A percentile compares a stretch with the other conserved stretches of the same genome.
phyloP scores from a whole-genome alignment of 164 flowering plant species.

The Houttuynia cordata region DNA sequence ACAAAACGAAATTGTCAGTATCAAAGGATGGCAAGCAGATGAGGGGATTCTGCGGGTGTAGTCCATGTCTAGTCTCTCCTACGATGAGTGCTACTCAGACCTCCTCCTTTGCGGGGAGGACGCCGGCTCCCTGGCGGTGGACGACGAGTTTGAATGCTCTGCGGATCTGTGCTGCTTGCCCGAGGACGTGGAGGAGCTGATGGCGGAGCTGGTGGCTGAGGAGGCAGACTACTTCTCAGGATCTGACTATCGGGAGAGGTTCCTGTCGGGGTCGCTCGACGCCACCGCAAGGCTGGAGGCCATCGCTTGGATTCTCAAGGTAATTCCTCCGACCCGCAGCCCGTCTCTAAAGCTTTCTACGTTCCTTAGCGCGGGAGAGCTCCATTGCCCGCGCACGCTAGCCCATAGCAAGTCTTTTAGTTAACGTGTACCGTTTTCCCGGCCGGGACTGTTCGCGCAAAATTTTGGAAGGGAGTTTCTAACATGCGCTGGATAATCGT shows the following conservation, averaged over 20 bases:
- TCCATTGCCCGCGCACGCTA: too few species aligned
- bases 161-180: constrained; percentile 16
- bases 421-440: too few species aligned
- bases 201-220: constrained; percentile 46
- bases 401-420: too few species aligned
- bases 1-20: too few species aligned
- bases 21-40: constrained; percentile 3
- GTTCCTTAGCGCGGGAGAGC: too few species aligned
- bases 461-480: too few species aligned
- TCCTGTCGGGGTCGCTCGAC: constrained; percentile 46
- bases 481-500: too few species aligned
- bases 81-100: constrained; percentile 39
- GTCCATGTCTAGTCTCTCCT: constrained; percentile 35
- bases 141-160: constrained; percentile 27
- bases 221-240: constrained; percentile 58
- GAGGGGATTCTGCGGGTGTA: constrained; percentile 3
- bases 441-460: too few species aligned
- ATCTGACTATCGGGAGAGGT: constrained; percentile 35
- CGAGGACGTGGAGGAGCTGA: constrained; percentile 38
- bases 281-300: constrained; percentile 53
- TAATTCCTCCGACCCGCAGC: constrained; percentile 7
- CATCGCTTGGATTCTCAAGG: constrained; percentile 96
- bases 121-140: constrained; percentile 23
- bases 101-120: constrained; percentile 73
- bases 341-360: too few species aligned